phyloP scores from a whole-genome alignment of 495 filamentous ascomycete species.

The Penicillium egyptiacum region DNA sequence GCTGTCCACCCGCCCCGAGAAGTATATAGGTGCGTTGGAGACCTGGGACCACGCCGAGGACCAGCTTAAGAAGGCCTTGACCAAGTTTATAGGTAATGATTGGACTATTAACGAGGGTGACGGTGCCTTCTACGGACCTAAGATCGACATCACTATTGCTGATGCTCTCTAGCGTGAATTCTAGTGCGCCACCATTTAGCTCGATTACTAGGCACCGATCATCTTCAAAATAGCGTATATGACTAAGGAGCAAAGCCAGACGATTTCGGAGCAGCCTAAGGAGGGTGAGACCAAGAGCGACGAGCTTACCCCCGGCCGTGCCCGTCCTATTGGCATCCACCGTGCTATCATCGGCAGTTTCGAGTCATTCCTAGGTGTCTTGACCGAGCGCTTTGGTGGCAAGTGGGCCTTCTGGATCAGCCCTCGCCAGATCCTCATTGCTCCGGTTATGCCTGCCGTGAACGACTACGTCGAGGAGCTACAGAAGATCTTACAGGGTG shows the following conservation, averaged over 20 bases:
- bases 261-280: background rate
- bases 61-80: constrained; percentile 71
- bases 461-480: constrained; percentile 88
- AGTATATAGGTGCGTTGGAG: constrained; percentile 79
- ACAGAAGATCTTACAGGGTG: constrained; percentile 51
- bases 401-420: constrained; percentile 99
- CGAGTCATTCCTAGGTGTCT: constrained; percentile 91
- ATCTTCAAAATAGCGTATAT: constrained; percentile 83
- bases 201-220: constrained; percentile 90
- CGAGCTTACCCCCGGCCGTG: constrained; percentile 62
- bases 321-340: constrained; percentile 95
- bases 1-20: constrained; percentile 91
- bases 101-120: constrained; percentile 93
- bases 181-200: constrained; percentile 96
- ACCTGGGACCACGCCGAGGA: constrained; percentile 87
- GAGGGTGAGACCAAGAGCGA: constrained; percentile 36
- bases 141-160: constrained; percentile 89
- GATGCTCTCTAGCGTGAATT: constrained; percentile 76
- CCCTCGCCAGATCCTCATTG: constrained; percentile 86
- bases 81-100: constrained; percentile 71
- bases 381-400: constrained; percentile 92
- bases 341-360: constrained; percentile 91
- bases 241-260: constrained; percentile 57
- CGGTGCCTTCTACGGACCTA: constrained; percentile 95
- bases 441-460: constrained; percentile 83